phyloP scores from a whole-genome alignment of 129 eudicot species.

The Artemisia tridentata region DNA sequence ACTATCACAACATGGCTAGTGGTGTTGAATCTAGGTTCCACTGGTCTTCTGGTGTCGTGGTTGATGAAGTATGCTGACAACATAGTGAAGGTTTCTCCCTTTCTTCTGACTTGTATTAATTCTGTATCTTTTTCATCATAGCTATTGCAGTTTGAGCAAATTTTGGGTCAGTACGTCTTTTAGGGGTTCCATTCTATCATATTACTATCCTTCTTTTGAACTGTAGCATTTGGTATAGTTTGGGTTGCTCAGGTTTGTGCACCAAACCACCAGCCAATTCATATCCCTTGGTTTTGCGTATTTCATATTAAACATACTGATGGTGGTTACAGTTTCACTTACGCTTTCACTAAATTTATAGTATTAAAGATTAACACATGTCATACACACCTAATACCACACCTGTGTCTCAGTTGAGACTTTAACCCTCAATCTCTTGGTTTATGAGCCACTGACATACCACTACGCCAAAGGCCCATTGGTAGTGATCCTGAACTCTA shows the following conservation, averaged over 20 bases:
- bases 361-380: no score
- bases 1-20: conserved; percentile 84
- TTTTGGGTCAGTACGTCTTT: neutral
- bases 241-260: conserved; percentile 2
- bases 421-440: no score
- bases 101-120: neutral
- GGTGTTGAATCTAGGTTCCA: conserved; percentile 85
- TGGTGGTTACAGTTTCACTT: neutral
- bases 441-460: no score
- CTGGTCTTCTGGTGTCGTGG: conserved; percentile 96
- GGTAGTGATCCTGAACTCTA: no score
- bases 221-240: conserved; percentile 10
- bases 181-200: conserved; percentile 6
- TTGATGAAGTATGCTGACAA: conserved; percentile 98
- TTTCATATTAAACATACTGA: conserved; percentile 5
- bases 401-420: no score
- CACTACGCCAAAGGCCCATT: no score
- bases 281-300: conserved; percentile 1
- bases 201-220: neutral
- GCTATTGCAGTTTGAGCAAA: conserved; percentile 4
- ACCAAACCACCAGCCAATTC: neutral
- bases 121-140: conserved; percentile 9
- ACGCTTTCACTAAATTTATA: no score
- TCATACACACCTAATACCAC: no score
- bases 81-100: conserved; percentile 69